Evolutionary conservation across 176 grass and related monocot species (phyloP), one percentile per base, ranked within the genome.

Genomic region (Oryza brachyantha): DNA sequence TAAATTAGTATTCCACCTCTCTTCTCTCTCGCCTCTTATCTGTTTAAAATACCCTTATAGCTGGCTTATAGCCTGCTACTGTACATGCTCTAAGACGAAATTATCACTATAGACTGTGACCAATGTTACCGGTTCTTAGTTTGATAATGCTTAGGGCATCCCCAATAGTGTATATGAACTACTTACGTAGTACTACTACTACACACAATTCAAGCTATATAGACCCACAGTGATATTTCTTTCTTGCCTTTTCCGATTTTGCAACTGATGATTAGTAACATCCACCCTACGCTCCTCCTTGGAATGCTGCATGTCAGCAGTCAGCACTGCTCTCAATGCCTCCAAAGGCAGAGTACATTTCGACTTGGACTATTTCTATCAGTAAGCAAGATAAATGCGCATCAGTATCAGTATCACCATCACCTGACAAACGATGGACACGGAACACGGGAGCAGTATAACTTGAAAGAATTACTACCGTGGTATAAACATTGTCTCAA

Each of bases 191-290:
- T n/a, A n/a, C n/a, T n/a, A n/a, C n/a, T n/a, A n/a, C n/a, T n/a
- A n/a, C n/a, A n/a, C n/a, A n/a, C n/a, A n/a, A n/a, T n/a, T n/a
- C n/a, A n/a, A n/a, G n/a, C n/a, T n/a, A n/a, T n/a, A n/a, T n/a
- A n/a, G n/a, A n/a, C n/a, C n/a, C n/a, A n/a, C n/a, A n/a, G n/a
- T n/a, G n/a, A n/a, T n/a, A n/a, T 69, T 14, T 68, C 42, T 25
- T 7, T 41, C 27, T 69, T 69, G 24, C 19, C 10, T 26, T 74
- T 39, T 14, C 13, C 9, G 55, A 19, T 41, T 38, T 29, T 36
- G 14, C 52, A 61, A 60, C 59, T 45, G 37, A 45, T 43, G 59
- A n/a, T 76, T 60, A 14, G 74, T 76, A 76, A 45, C 10, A 76
- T 22, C 45, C 58, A 45, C 14, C 40, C 38, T 43, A 26, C 61